Evolutionary conservation across 2,329 filamentous ascomycete genomes (phyloP), one percentile per base, ranked within the genome.

Genomic region (Colletotrichum noveboracense): DNA sequence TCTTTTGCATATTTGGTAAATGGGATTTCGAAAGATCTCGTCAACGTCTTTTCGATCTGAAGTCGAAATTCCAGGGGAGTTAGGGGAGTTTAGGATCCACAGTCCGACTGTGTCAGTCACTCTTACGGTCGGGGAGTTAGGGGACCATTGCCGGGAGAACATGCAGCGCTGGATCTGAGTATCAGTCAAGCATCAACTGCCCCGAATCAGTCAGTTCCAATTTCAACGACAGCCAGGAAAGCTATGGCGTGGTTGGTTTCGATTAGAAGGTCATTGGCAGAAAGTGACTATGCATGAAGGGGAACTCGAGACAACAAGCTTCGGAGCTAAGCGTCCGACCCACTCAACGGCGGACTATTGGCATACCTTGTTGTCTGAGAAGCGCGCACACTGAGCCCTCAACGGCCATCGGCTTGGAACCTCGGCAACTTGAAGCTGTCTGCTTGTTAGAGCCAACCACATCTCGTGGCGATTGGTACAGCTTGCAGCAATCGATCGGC

Each of bases 401-500:
- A 48, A 21, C 43, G 43, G 43, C 43, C 1, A 0, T 52, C n/a
- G 12, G n/a, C n/a, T 13, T 7, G 0, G 43, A 21, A 21, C 43
- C n/a, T 52, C 43, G 43, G 43, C n/a, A 21, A 13, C 43, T 6
- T 21, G 43, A 52, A 12, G n/a, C 43, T 3, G 1, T 7, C n/a
- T 1, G 7, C 13, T 7, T 0, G 0, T 3, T 1, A 48, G 4
- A 21, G n/a, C n/a, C 43, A 52, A 21, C 0, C 10, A 52, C 10
- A 52, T 52, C 43, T 52, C 43, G n/a, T 52, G n/a, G 43, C 43
- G 1, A 52, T 21, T 13, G n/a, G n/a, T 13, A 7, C 43, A 52
- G 43, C 43, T 24, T 52, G 43, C n/a, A 52, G 6, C 10, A 21
- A 52, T 52, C 43, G n/a, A 52, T 52, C 43, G 43, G n/a, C 43